Evolutionary conservation across 2,329 filamentous ascomycete genomes (phyloP), one percentile per base, ranked within the genome.

Genomic region (Diplodia corticola): DNA sequence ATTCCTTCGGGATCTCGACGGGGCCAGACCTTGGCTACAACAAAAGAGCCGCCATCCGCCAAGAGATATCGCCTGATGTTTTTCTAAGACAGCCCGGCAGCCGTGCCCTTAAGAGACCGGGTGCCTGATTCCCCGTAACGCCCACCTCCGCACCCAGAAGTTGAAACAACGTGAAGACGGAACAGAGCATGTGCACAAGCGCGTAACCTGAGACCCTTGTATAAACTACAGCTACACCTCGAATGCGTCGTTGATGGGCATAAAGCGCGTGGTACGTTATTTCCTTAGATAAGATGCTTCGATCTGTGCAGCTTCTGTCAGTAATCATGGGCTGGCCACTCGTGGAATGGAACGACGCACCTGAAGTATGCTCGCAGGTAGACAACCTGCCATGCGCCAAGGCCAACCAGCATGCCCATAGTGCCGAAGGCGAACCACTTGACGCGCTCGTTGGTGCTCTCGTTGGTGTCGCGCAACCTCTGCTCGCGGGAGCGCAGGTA

Each of bases 401-500:
- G 84, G 37, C 87, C 91, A 71, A 97, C 84, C 72, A 99, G 83
- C 84, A 97, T 89, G 69, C 92, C 90, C 82, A 97, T 98, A 30
- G 94, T 98, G 70, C 89, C 88, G 78, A 97, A 89, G 57, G 94
- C 94, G 80, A 99, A 99, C 93, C 92, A 98, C 85, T 98, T 99
- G 75, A 99, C 95, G 67, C 95, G 88, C 81, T 91, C 95, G 82
- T 99, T 99, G 71, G 95, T 99, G 85, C 94, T 98, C 89, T 99
- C 95, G 80, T 99, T 99, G 72, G 95, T 99, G 82, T 99, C 94
- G 78, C 95, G 86, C 73, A 99, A 86, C 84, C 92, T 96, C 86
- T 97, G 93, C 85, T 99, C 95, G 73, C 95, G 88, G 46, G 80
- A 74, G 71, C 95, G 88, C 73, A 99, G 87, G 82, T 98, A 99